Conservation (phyloP, 2,329 filamentous ascomycete genomes). For the Epicoccum sorghinum region DNA sequence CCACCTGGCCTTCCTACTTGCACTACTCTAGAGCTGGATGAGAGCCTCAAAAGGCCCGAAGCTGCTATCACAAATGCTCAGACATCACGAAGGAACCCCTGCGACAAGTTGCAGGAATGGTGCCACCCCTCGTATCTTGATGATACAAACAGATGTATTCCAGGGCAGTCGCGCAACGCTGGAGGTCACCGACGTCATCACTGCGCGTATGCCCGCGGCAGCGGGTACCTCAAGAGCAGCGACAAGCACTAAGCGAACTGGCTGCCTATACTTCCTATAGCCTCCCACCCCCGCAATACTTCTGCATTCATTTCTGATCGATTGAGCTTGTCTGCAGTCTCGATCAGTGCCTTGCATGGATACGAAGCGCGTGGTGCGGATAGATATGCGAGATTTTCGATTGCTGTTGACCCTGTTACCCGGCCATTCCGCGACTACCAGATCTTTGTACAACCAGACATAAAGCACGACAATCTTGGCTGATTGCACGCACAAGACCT, state of each 20-base stretch:
- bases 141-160: too few species aligned
- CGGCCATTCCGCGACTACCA: slow-evolving; percentile 14
- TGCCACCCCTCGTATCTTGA: too few species aligned
- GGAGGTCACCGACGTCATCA: slow-evolving; percentile 6
- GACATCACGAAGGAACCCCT: too few species aligned
- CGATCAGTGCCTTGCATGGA: not conserved
- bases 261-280: slow-evolving; percentile 1
- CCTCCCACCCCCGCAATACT: not conserved
- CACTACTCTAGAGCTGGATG: too few species aligned
- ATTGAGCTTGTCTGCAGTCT: not conserved
- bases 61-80: too few species aligned
- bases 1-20: too few species aligned
- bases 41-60: too few species aligned
- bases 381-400: slow-evolving; percentile 7
- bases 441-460: slow-evolving; percentile 9
- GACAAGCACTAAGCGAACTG: slow-evolving; percentile 9
- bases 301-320: not conserved
- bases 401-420: slow-evolving; percentile 14
- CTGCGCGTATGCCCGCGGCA: slow-evolving; percentile 6
- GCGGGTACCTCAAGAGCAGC: slow-evolving; percentile 1
- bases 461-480: not conserved
- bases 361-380: not conserved
- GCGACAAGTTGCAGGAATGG: too few species aligned
- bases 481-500: not conserved
- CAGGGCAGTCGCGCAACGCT: too few species aligned